Evolutionary conservation across 176 grass and related monocot genomes (phyloP).

Genomic region (Lolium multiflorum): DNA sequence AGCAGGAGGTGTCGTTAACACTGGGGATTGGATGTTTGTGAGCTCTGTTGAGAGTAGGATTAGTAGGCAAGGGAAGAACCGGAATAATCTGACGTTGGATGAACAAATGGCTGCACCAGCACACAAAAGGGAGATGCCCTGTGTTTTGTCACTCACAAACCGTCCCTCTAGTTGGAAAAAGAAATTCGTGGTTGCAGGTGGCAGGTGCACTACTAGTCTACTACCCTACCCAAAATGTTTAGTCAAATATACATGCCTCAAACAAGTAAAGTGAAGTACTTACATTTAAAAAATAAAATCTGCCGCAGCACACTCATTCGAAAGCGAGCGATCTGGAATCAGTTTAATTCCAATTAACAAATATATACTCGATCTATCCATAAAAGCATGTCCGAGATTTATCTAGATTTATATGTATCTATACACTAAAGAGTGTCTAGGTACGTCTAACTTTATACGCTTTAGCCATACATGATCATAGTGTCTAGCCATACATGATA

Average conservation of each 20-base stretch:
- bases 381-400: too few relatives aligned
- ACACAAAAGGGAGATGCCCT: slow-evolving; percentile 29
- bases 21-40: neutral
- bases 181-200: neutral
- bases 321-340: neutral
- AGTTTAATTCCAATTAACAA: neutral
- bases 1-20: neutral
- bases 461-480: too few relatives aligned
- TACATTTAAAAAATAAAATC: neutral
- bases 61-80: slow-evolving; percentile 31
- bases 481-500: neutral
- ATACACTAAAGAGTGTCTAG: too few relatives aligned
- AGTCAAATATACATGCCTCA: neutral
- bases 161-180: neutral
- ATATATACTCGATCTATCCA: neutral
- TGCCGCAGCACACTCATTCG: too few relatives aligned
- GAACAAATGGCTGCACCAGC: slow-evolving; percentile 46
- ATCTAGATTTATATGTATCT: too few relatives aligned
- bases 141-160: slow-evolving; percentile 11
- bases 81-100: slow-evolving; percentile 23
- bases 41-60: neutral
- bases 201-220: neutral
- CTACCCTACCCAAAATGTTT: neutral
- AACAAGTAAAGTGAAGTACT: neutral
- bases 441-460: too few relatives aligned